Evolutionary conservation across 805 yeast species (phyloP), one percentile per base, ranked within the genome.

Genomic region (Pichia nanzhaoensis): DNA sequence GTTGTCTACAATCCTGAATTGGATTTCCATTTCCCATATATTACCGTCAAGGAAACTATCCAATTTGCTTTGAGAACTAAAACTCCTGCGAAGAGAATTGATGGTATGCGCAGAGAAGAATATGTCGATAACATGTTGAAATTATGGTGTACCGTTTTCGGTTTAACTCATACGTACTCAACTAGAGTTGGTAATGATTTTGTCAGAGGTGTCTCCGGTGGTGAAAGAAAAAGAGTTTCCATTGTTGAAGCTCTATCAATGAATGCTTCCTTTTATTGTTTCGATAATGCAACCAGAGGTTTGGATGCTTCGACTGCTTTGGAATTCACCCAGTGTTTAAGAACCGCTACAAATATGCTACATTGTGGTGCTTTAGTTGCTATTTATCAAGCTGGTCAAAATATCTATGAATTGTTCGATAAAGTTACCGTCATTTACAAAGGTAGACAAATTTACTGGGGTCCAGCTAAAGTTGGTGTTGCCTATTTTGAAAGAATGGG

Each of bases 21-120:
- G 46, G 93, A 84, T 58, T 74, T 74, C 48, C 93, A 84, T 61
- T 82, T 82, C 66, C 91, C 93, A 10, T 81, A 80, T 52, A 67
- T 84, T 51, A 83, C 88, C 1, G 91, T 84, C 32, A 77, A 80
- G 44, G 82, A 84, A 59, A 84, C 93, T 10, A 66, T 84, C 46
- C 69, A 70, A 48, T 84, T 84, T 59, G 90, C 90, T 3, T 70
- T 83, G 44, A 80, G 77, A 42, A 73, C 82, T 58, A 77, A 82
- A 57, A 80, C 86, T 6, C 91, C 93, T 5, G 63, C 69, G 13
- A 64, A 64, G 37, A 56, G 64, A 54, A 59, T 73, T 49, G 76
- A 73, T 52, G 62, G 65, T 39, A 56, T 69, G 54, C 48, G 73
- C 2, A 65, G 71, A 60, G 46, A 54, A 20, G 65, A 70, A 52